Evolutionary conservation across 106 monocot species (phyloP).

Genomic region (Narthecium ossifragum): DNA sequence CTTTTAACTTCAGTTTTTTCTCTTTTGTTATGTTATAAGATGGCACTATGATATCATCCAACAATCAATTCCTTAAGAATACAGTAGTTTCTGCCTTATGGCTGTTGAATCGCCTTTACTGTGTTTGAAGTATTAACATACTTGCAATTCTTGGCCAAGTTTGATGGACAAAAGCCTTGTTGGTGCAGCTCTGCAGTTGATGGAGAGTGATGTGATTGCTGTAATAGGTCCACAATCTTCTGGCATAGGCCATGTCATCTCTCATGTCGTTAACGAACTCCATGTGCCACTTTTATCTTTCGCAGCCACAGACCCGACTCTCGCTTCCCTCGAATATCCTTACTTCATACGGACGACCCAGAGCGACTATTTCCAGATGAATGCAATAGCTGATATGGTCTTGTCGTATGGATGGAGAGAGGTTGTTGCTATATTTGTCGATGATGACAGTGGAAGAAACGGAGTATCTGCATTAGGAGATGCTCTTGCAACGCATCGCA

Average conservation of each 20-base stretch:
- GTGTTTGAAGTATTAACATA: too few relatives aligned
- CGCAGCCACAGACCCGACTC: conserved; percentile 42
- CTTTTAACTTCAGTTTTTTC: too few relatives aligned
- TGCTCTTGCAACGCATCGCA: conserved; percentile 18
- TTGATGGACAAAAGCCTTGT: neutral
- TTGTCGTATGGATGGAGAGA: conserved; percentile 33
- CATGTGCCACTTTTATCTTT: conserved; percentile 40
- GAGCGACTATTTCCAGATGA: conserved; percentile 41
- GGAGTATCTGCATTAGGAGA: conserved; percentile 22
- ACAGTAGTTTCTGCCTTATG: too few relatives aligned
- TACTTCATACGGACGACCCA: conserved; percentile 27
- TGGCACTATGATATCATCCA: too few relatives aligned
- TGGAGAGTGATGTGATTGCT: conserved; percentile 34
- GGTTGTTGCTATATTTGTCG: conserved; percentile 30
- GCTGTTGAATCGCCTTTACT: too few relatives aligned
- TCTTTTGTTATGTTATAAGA: too few relatives aligned
- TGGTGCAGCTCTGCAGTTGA: conserved; percentile 28
- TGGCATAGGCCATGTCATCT: conserved; percentile 32
- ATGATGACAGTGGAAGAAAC: conserved; percentile 39
- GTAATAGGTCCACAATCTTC: conserved; percentile 46
- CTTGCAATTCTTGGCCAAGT: neutral
- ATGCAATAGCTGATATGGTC: conserved; percentile 30
- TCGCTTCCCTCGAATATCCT: conserved; percentile 27
- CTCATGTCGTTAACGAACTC: conserved; percentile 30
- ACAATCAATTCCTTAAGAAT: too few relatives aligned